Conservation (phyloP, 306 rosid genomes). For the Dryas alaskensis region DNA sequence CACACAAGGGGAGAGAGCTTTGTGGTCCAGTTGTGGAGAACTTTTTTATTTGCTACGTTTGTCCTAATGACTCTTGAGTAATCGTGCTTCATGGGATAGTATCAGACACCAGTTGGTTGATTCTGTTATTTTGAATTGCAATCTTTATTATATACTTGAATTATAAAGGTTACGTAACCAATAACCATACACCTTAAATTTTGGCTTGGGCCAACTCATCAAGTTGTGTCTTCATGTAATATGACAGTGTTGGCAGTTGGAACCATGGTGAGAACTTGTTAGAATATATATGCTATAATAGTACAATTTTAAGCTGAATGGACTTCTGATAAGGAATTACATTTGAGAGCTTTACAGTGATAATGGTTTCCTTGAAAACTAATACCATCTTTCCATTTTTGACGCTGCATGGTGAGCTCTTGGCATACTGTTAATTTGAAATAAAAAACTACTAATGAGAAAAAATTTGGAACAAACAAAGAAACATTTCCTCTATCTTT, state of each 20-base stretch:
- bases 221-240: not conserved
- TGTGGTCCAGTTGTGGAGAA: too few relatives aligned
- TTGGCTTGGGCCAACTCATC: not conserved
- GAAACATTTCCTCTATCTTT: too few relatives aligned
- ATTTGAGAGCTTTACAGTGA: not conserved
- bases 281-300: not conserved
- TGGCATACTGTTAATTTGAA: not conserved
- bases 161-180: too few relatives aligned
- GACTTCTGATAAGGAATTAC: not conserved
- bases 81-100: too few relatives aligned
- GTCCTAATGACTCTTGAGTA: too few relatives aligned
- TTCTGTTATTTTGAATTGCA: too few relatives aligned
- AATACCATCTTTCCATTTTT: too few relatives aligned
- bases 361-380: not conserved
- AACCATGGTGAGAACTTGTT: not conserved
- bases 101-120: too few relatives aligned
- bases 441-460: not conserved
- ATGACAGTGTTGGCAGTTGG: not conserved
- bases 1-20: not conserved
- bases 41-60: too few relatives aligned
- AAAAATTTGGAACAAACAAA: not conserved
- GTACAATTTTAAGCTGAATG: not conserved
- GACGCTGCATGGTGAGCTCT: not conserved
- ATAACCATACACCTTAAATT: not conserved
- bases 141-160: too few relatives aligned